These are phyloP conservation scores for Thielaviopsis punctulata DNA, from an alignment of 2,329 filamentous ascomycete species.

Conservation along the genomic window DNA sequence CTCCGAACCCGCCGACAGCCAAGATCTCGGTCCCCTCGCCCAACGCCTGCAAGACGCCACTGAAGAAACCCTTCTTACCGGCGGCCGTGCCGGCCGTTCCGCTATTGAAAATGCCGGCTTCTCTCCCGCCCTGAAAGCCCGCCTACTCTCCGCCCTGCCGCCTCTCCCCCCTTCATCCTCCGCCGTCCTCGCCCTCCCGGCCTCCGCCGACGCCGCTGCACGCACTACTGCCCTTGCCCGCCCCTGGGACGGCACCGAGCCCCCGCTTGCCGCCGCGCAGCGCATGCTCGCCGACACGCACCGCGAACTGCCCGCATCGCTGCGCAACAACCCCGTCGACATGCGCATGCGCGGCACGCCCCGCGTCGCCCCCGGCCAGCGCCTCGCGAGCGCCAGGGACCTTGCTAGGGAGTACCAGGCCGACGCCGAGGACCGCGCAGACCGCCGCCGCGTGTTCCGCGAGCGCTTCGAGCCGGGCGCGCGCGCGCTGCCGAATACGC, in stretches of 20 bases:
- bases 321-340: constrained; percentile 34
- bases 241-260: not conserved
- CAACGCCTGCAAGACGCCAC: constrained; percentile 44
- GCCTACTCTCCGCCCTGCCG: constrained; percentile 35
- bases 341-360: constrained; percentile 29
- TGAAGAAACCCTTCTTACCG: constrained; percentile 41
- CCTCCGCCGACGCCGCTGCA: not conserved
- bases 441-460: constrained; percentile 53
- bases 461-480: constrained; percentile 64
- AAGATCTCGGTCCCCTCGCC: constrained; percentile 14
- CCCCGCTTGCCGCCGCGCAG: constrained; percentile 27
- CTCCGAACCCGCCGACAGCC: not conserved
- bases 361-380: constrained; percentile 26
- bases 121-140: constrained; percentile 43
- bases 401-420: constrained; percentile 36
- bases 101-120: constrained; percentile 47
- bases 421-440: constrained; percentile 35
- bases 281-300: constrained; percentile 69
- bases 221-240: no score
- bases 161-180: no score
- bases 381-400: constrained; percentile 38
- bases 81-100: constrained; percentile 39
- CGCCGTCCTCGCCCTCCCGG: constrained; percentile 32
- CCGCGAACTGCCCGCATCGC: constrained; percentile 43
- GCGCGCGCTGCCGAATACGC: constrained; percentile 54